These are phyloP conservation scores for Corrigiola litoralis DNA, from an alignment of 179 eudicot species.

Conservation along the genomic window DNA sequence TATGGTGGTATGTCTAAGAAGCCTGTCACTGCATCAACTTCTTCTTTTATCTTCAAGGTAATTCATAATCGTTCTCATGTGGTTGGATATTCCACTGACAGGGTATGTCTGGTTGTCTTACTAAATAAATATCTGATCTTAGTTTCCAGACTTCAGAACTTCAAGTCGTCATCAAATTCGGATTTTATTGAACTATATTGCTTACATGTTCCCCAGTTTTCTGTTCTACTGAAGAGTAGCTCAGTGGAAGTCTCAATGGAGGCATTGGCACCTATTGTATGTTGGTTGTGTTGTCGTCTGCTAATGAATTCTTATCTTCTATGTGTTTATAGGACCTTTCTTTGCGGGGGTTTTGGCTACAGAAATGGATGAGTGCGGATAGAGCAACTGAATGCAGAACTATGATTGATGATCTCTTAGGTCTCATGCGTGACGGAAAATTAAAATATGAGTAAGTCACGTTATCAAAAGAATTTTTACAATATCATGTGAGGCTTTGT, in stretches of 20 bases:
- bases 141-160: too few relatives aligned
- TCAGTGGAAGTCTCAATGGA: background rate
- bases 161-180: too few relatives aligned
- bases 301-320: constrained; percentile 6
- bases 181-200: too few relatives aligned
- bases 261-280: background rate
- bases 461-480: background rate
- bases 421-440: constrained; percentile 60
- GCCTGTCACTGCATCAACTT: constrained; percentile 77
- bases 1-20: constrained; percentile 98
- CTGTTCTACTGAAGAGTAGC: too few relatives aligned
- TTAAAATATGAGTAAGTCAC: constrained; percentile 70
- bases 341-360: constrained; percentile 94
- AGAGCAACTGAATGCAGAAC: constrained; percentile 63
- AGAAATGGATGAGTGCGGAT: constrained; percentile 72
- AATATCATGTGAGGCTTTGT: background rate
- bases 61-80: background rate
- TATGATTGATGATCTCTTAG: constrained; percentile 75
- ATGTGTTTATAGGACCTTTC: constrained; percentile 59
- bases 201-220: too few relatives aligned
- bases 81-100: constrained; percentile 6
- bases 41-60: constrained; percentile 94
- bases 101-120: too few relatives aligned
- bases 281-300: background rate
- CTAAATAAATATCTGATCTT: background rate